These are phyloP conservation scores for Stachybotrys elegans DNA, from an alignment of 2,329 filamentous ascomycete genomes.

Conservation along the genomic window DNA sequence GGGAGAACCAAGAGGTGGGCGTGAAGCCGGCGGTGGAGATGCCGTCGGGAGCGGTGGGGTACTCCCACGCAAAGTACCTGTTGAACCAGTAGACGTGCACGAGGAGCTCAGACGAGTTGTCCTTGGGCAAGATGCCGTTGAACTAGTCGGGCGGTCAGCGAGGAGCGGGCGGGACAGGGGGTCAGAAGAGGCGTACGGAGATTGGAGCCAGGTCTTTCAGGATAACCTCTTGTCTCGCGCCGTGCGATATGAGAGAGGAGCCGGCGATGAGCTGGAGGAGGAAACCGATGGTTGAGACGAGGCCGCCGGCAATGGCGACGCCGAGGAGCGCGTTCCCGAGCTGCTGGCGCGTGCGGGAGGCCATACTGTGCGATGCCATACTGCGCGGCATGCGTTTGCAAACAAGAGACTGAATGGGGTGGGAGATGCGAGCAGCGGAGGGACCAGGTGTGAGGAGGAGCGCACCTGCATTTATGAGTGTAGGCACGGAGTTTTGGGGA, in stretches of 20 bases:
- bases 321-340: slow-evolving; percentile 12
- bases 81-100: slow-evolving; percentile 20
- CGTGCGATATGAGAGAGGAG: slow-evolving; percentile 13
- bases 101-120: slow-evolving; percentile 18
- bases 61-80: slow-evolving; percentile 19
- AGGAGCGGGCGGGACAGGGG: not conserved
- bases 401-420: too few species aligned
- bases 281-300: slow-evolving; percentile 13
- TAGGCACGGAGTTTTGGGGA: too few species aligned
- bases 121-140: slow-evolving; percentile 19
- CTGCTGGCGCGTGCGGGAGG: too few species aligned
- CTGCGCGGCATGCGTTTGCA: too few species aligned
- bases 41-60: slow-evolving; percentile 16
- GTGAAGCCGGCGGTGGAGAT: slow-evolving; percentile 17
- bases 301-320: slow-evolving; percentile 15
- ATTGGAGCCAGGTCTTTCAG: slow-evolving; percentile 17
- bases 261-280: slow-evolving; percentile 16
- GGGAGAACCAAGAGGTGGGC: slow-evolving; percentile 9
- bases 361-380: too few species aligned
- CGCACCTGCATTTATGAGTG: too few species aligned
- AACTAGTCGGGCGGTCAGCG: slow-evolving; percentile 11
- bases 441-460: too few species aligned
- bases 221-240: slow-evolving; percentile 11
- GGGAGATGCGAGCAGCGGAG: too few species aligned
- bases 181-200: slow-evolving; percentile 13